Percentiles rank a stretch among this genome's conserved stretches.
Evolutionary conservation across 495 filamentous ascomycete species (phyloP).

Genomic region (Aspergillus haitiensis): DNA sequence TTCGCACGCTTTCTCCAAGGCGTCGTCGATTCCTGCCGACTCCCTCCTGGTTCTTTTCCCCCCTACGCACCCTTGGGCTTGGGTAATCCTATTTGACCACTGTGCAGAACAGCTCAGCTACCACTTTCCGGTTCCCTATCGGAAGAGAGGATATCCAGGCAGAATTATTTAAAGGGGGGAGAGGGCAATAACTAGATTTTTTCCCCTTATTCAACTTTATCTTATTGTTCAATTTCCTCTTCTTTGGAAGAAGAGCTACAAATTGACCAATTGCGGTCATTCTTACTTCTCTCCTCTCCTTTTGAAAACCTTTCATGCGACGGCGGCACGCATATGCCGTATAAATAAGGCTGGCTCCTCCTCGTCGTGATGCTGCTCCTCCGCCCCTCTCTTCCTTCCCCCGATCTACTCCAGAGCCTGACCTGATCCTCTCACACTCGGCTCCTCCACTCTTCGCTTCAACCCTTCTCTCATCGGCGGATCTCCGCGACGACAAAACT

Average conservation of each 20-base stretch:
- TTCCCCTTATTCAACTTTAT: too few relatives aligned
- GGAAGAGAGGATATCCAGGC: not conserved
- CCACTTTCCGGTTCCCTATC: not conserved
- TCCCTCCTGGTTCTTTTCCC: not conserved
- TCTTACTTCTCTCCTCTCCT: not conserved
- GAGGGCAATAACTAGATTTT: too few relatives aligned
- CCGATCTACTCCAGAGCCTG: conserved; percentile 30
- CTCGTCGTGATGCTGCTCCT: conserved; percentile 47
- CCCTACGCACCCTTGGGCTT: not conserved
- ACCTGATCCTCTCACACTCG: conserved; percentile 29
- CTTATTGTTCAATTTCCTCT: too few relatives aligned
- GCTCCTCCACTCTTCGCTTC: conserved; percentile 20
- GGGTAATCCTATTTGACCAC: not conserved
- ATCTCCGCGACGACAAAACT: conserved; percentile 30
- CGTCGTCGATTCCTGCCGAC: conserved; percentile 10
- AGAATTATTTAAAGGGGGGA: not conserved
- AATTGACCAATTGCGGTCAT: too few relatives aligned
- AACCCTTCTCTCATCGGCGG: conserved; percentile 15
- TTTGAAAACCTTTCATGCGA: conserved; percentile 25
- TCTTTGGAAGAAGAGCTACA: too few relatives aligned
- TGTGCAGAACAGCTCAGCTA: not conserved
- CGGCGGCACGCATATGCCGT: conserved; percentile 44
- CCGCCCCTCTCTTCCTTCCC: conserved; percentile 37
- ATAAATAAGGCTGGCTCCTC: conserved; percentile 47
- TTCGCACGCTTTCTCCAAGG: conserved; percentile 9